A percentile compares a stretch with the other conserved stretches of the same genome.
Evolutionary conservation across 805 yeast species (phyloP).

Genomic region (Saccharomycopsis schoenii): DNA sequence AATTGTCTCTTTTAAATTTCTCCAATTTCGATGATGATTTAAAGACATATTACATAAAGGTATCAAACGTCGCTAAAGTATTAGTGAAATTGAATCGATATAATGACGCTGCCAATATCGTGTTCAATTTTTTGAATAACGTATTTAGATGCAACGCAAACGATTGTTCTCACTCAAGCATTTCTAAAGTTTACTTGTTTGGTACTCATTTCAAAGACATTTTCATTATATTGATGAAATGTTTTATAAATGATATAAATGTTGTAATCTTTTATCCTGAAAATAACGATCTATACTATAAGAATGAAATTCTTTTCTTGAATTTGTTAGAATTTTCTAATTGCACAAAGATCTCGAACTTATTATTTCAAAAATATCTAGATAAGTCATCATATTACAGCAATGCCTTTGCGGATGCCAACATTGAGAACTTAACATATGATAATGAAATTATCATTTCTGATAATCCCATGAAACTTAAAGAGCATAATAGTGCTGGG

Average conservation of each 20-base stretch:
- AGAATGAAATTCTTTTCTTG: not conserved
- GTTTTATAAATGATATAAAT: not conserved
- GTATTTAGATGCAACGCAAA: not conserved
- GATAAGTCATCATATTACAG: not conserved
- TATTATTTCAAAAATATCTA: not conserved
- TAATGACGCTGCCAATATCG: not conserved
- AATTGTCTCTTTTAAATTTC: not conserved
- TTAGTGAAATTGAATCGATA: conserved; percentile 20
- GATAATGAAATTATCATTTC: not conserved
- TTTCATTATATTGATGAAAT: not conserved
- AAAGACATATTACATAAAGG: conserved; percentile 23
- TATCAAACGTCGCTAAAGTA: conserved; percentile 28
- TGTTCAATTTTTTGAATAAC: not conserved
- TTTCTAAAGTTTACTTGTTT: not conserved
- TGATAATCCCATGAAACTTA: not conserved
- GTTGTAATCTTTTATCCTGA: not conserved
- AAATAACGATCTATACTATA: not conserved
- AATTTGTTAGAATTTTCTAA: not conserved
- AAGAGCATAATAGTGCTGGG: not conserved
- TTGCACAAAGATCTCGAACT: not conserved
- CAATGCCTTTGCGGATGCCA: not conserved
- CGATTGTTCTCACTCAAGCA: not conserved
- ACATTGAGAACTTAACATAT: not conserved
- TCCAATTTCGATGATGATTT: conserved; percentile 7
- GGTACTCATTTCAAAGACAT: not conserved